Base-by-base conservation (phyloP, 2,329 filamentous ascomycete species). In the Fusarium heterosporum region DNA sequence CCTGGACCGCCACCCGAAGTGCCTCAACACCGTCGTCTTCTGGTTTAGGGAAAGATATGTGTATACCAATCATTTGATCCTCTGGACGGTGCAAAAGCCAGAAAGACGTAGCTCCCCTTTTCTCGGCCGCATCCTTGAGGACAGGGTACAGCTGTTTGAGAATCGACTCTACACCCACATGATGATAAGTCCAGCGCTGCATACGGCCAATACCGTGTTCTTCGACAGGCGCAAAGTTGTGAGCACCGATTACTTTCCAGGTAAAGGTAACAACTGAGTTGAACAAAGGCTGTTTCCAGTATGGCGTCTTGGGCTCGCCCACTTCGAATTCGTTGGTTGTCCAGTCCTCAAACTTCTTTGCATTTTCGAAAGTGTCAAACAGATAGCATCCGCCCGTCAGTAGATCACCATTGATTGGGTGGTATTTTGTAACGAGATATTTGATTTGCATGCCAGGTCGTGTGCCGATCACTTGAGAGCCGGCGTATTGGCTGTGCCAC, bases 221-320 rank as follows among this genome's bases (percentile, higher is more conserved):
- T 0, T 56, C 26, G 5, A 71, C 43, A 2, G 63, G 46, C 0
- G 46, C 45, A 13, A 71, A 71, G 22, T 71, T 71, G 14, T 60
- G 45, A 8, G 69, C 69, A 0, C 69, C 69, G 1, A 71, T 68
- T 8, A 71, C 69, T 3, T 54, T 62, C 69, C 69, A 71, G 4
- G 25, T 26, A 36, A 53, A 71, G 4, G 52, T 29, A 10, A 45
- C 34, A 3, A 66, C 68, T 3, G 57, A 53, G 8, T 65, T 54
- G 40, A 71, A 71, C 6, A 66, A 11, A 0, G 68, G 68, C 8
- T 71, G 69, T 5, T 68, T 71, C 69, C 69, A 71, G 13, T 68
- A 71, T 3, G 51, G 65, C 2, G 59, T 65, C 25, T 68, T 57
- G 7, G 69, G 69, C 4, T 71, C 66, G 1, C 68, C 69, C 2